These are phyloP conservation scores for Aegle marmelos DNA, from an alignment of 345 rosid genomes.

Conservation along the genomic window DNA sequence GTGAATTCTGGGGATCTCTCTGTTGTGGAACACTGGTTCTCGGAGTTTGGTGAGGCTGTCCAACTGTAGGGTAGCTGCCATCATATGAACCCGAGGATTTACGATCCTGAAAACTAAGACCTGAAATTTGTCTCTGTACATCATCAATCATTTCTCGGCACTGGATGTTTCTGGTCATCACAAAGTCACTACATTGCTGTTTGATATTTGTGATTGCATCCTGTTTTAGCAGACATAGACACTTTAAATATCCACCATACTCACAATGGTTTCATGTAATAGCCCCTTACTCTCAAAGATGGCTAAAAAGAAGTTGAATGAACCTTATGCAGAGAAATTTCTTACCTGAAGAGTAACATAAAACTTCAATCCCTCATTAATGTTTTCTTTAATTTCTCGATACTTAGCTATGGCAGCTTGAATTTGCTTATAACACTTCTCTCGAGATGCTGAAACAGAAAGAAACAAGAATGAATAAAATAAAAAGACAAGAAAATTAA, in stretches of 20 bases:
- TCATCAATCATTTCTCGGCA: constrained; percentile 98
- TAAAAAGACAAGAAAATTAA: constrained; percentile 2
- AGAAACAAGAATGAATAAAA: constrained; percentile 4
- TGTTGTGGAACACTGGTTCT: constrained; percentile 40
- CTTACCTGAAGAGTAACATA: constrained; percentile 95
- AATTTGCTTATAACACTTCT: constrained; percentile 90
- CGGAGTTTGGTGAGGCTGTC: constrained; percentile 51
- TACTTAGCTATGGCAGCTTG: constrained; percentile 85
- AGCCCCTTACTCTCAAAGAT: background rate
- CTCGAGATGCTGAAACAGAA: constrained; percentile 69
- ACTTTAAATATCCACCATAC: background rate
- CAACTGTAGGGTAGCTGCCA: constrained; percentile 53
- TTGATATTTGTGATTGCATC: constrained; percentile 93
- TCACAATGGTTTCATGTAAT: background rate
- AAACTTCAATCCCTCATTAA: constrained; percentile 94
- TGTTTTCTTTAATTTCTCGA: constrained; percentile 92
- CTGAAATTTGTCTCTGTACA: constrained; percentile 86
- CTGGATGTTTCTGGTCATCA: constrained; percentile 95
- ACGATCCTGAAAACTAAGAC: constrained; percentile 87
- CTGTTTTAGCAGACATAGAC: constrained; percentile 34
- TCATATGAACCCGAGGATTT: constrained; percentile 53
- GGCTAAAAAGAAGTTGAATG: background rate
- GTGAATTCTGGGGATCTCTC: constrained; percentile 50
- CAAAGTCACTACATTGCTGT: constrained; percentile 98
- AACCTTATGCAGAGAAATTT: background rate